Evolutionary conservation across 208 protist genomes (phyloP), one percentile per base, ranked within the genome.

Genomic region (Acanthamoeba castellanii): DNA sequence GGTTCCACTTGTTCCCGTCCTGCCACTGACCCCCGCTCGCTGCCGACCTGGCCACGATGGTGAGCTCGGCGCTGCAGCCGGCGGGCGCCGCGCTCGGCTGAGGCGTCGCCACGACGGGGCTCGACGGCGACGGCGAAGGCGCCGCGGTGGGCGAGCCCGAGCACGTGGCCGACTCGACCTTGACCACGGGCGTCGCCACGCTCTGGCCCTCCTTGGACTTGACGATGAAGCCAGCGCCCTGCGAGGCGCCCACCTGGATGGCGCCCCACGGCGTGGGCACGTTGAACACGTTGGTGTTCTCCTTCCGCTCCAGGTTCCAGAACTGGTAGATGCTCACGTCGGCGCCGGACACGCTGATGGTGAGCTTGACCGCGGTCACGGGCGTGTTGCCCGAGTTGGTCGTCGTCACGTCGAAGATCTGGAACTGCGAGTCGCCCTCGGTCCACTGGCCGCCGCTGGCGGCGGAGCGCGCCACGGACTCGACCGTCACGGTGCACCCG

Each of bases 251-350:
- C 0, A 74, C 66, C 30, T 42, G 66, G 30, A 74, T 74, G 6
- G 66, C 0, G 30, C 66, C 66, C 6, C 11, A 74, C 6, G 66
- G 6, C 5, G 66, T 74, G 66, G 66, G 66, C 0, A 74, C 4
- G 66, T 6, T 22, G 66, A 74, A 74, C 13, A 74, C 66, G 30
- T 14, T 7, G 27, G 11, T 0, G 0, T 14, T 0, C 32, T 0
- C 14, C n/a, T 37, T 42, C 42, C 74, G 74, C 74, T 84, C 4
- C 20, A 84, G 42, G 74, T 84, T 84, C 74, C 74, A 84, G 74
- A 84, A 84, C 74, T 84, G 74, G 42, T 84, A 55, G 74, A 45
- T 11, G 70, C 13, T n/a, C 27, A 47, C 7, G 37, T n/a, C 70
- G 70, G 11, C 37, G 37, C 70, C 70, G 20, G 30, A 16, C 27